Evolutionary conservation across 2,329 filamentous ascomycete genomes (phyloP).

Genomic region (Penicillium sp.): DNA sequence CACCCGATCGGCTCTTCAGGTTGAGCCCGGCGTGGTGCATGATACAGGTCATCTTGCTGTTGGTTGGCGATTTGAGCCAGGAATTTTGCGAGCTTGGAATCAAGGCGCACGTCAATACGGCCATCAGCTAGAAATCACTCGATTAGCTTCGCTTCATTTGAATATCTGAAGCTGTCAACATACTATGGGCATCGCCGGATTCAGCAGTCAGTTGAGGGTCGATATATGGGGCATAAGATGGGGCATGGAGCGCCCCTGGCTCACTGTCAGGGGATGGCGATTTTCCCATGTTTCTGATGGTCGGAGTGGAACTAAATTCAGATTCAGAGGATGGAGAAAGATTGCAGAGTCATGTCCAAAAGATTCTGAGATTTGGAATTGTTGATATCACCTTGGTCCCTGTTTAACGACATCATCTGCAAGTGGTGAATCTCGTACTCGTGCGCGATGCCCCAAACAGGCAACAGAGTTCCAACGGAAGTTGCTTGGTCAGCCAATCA

Average conservation of each 20-base stretch:
- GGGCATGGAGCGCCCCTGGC: constrained; percentile 6
- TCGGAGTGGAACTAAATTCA: neutral
- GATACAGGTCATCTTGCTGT: constrained; percentile 27
- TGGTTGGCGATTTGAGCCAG: constrained; percentile 32
- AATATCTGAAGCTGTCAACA: neutral
- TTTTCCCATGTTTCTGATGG: constrained; percentile 15
- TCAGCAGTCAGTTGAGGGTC: constrained; percentile 24
- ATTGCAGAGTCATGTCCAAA: neutral
- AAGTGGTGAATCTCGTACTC: constrained; percentile 20
- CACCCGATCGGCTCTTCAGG: constrained; percentile 11
- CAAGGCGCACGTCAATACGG: constrained; percentile 33
- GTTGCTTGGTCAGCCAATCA: constrained; percentile 3
- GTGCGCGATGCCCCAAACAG: constrained; percentile 7
- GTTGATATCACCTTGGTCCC: neutral
- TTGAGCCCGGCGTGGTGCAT: constrained; percentile 24
- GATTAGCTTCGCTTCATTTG: neutral
- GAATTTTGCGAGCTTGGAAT: constrained; percentile 33
- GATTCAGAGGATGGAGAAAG: neutral
- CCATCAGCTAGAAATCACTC: constrained; percentile 25
- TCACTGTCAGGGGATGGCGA: constrained; percentile 11
- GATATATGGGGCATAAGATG: constrained; percentile 20
- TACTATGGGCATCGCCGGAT: constrained; percentile 23
- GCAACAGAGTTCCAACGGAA: neutral
- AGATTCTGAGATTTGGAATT: neutral
- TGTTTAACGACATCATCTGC: constrained; percentile 7